phyloP scores from a whole-genome alignment of 306 rosid genomes.

The Carpinus viminea region DNA sequence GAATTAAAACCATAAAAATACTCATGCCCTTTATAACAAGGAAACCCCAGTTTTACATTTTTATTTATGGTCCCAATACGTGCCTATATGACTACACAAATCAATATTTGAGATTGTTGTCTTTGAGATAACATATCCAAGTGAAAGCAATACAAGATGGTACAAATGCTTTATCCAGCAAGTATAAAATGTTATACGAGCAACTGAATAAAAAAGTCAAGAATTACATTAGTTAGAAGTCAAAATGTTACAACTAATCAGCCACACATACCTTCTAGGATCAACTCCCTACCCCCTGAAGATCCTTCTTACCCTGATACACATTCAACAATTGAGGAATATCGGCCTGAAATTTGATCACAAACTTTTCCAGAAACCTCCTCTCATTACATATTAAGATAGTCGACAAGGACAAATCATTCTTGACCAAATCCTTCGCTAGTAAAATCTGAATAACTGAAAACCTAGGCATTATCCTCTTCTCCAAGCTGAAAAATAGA shows the following conservation, averaged over 20 bases:
- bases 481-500: conserved; percentile 28
- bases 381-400: not conserved
- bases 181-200: no score
- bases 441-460: conserved; percentile 26
- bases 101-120: no score
- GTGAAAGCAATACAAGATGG: no score
- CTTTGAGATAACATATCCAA: no score
- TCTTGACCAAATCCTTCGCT: conserved; percentile 24
- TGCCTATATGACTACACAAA: no score
- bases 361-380: no score
- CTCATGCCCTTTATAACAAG: no score
- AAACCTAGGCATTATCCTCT: conserved; percentile 31
- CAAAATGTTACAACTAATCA: not conserved
- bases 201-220: no score
- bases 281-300: not conserved
- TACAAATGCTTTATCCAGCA: no score
- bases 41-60: no score
- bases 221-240: not conserved
- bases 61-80: no score
- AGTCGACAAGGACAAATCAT: not conserved
- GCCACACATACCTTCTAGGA: not conserved
- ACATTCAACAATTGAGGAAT: conserved; percentile 27
- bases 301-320: conserved; percentile 20
- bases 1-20: not conserved
- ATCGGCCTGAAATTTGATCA: conserved; percentile 6